These are phyloP conservation scores for Echinochloa phyllopogon DNA, from an alignment of 176 grass and related monocot species.

Conservation along the genomic window DNA sequence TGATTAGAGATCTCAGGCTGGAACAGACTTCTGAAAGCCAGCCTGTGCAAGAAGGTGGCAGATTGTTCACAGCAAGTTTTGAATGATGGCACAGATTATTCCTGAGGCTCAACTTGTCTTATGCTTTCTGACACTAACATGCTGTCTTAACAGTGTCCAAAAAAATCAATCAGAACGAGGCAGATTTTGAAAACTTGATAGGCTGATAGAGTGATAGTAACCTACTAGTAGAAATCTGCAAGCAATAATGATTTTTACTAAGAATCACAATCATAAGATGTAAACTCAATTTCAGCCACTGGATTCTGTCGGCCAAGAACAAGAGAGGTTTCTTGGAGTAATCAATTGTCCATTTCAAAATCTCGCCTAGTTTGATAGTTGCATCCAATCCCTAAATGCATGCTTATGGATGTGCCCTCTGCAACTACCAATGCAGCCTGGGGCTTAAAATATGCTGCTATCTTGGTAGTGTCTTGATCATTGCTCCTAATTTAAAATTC, in stretches of 20 bases:
- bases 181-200: neutral
- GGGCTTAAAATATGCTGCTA: conserved; percentile 30
- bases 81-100: conserved; percentile 10
- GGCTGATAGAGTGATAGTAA: neutral
- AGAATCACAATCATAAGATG: neutral
- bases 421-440: conserved; percentile 35
- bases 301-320: conserved; percentile 46
- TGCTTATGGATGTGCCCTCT: conserved; percentile 45
- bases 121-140: neutral
- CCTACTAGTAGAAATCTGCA: neutral
- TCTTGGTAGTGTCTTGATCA: conserved; percentile 16
- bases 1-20: neutral
- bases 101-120: neutral
- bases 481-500: conserved; percentile 24
- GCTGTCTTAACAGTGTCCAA: neutral
- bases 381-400: conserved; percentile 26
- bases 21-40: conserved; percentile 16
- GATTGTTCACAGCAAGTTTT: neutral
- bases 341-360: conserved; percentile 8
- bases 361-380: conserved; percentile 29
- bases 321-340: conserved; percentile 4
- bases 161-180: neutral
- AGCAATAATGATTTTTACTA: neutral
- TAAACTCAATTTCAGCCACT: neutral
- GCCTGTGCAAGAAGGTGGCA: conserved; percentile 1